phyloP scores from a whole-genome alignment of 2,329 filamentous ascomycete species.

The Aspergillus sp. region DNA sequence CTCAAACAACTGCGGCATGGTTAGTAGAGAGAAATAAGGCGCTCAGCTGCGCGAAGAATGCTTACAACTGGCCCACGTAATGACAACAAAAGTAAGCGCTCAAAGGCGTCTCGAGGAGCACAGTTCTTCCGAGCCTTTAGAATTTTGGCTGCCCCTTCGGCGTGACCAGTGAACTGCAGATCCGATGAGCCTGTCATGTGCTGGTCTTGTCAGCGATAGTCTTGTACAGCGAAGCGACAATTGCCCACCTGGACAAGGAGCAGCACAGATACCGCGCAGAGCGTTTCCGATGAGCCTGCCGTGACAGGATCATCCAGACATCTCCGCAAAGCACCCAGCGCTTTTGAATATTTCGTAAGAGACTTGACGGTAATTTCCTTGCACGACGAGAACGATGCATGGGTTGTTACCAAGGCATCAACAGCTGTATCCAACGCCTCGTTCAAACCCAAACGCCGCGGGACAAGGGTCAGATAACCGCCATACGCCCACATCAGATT shows the following conservation, averaged over 20 bases:
- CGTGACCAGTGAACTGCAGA: slow-evolving; percentile 27
- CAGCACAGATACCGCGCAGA: slow-evolving; percentile 40
- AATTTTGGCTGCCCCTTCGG: slow-evolving; percentile 37
- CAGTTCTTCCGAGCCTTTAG: slow-evolving; percentile 33
- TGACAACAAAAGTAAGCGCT: slow-evolving; percentile 33
- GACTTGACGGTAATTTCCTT: slow-evolving; percentile 18
- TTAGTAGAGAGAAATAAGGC: neutral
- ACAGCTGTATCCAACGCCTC: slow-evolving; percentile 46
- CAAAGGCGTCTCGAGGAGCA: slow-evolving; percentile 34
- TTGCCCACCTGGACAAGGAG: slow-evolving; percentile 30
- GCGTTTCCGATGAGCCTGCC: slow-evolving; percentile 33
- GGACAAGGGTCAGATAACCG: slow-evolving; percentile 47
- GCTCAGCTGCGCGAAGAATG: neutral
- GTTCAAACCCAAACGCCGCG: slow-evolving; percentile 47
- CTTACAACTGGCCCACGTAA: slow-evolving; percentile 38
- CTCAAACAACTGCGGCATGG: slow-evolving; percentile 32
- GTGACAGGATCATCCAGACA: slow-evolving; percentile 33
- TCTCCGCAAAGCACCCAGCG: slow-evolving; percentile 26
- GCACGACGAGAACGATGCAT: slow-evolving; percentile 26
- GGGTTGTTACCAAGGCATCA: slow-evolving; percentile 29
- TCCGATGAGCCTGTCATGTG: slow-evolving; percentile 1
- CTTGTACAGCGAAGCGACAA: neutral
- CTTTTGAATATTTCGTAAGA: slow-evolving; percentile 33
- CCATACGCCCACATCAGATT: slow-evolving; percentile 51
- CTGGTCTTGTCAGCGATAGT: neutral